phyloP scores from a whole-genome alignment of 2,329 filamentous ascomycete species.

The Aspergillus candidus region DNA sequence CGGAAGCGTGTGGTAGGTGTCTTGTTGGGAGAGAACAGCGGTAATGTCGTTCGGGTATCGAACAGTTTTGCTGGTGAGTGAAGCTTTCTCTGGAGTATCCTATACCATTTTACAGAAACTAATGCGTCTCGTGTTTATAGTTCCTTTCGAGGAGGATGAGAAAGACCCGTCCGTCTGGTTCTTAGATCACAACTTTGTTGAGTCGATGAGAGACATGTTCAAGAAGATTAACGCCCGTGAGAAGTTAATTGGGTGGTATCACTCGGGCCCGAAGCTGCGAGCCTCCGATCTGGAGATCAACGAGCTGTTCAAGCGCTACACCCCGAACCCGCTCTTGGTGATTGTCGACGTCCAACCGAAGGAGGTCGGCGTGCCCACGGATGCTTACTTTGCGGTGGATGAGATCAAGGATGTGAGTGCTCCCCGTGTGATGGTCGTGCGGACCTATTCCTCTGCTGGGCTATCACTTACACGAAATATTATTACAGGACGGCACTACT shows the following conservation, averaged over 20 bases:
- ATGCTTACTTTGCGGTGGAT: constrained; percentile 98
- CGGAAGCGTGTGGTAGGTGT: constrained; percentile 89
- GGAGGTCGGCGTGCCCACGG: constrained; percentile 93
- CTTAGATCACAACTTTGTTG: constrained; percentile 97
- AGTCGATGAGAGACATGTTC: constrained; percentile 99
- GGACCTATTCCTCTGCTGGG: not conserved
- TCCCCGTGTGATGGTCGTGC: not conserved
- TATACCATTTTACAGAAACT: not conserved
- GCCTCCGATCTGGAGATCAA: constrained; percentile 98
- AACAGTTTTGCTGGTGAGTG: constrained; percentile 93
- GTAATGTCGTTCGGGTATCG: constrained; percentile 91
- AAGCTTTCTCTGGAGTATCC: not conserved
- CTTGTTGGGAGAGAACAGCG: constrained; percentile 89
- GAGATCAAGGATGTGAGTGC: constrained; percentile 93
- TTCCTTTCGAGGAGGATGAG: constrained; percentile 98
- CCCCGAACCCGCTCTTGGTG: constrained; percentile 88
- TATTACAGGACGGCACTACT: constrained; percentile 79
- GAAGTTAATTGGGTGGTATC: constrained; percentile 99
- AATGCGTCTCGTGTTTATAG: constrained; percentile 42
- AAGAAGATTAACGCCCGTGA: constrained; percentile 99
- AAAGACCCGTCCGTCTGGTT: constrained; percentile 99
- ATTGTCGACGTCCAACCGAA: constrained; percentile 99
- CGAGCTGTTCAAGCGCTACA: constrained; percentile 99
- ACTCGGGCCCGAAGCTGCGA: constrained; percentile 92
- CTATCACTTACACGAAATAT: not conserved